These are phyloP conservation scores for Populus davidiana DNA, from an alignment of 345 rosid genomes.

Conservation along the genomic window DNA sequence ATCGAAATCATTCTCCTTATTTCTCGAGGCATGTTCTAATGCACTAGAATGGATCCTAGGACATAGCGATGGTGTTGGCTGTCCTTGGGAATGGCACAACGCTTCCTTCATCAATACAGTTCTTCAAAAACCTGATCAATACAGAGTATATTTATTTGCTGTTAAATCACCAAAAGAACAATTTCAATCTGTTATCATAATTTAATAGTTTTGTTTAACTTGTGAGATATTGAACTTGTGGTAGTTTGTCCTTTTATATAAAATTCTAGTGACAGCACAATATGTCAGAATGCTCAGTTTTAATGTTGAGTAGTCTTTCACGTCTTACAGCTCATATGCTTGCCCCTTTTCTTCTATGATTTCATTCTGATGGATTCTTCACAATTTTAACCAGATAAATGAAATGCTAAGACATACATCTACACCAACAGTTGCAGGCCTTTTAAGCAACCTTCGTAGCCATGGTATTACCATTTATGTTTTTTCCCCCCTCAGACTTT, in stretches of 20 bases:
- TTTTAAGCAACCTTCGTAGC: constrained; percentile 70
- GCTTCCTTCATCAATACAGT: neutral
- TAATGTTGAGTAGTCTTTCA: neutral
- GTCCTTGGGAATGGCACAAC: neutral
- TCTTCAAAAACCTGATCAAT: neutral
- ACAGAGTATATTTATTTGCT: neutral
- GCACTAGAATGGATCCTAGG: neutral
- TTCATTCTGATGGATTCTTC: constrained; percentile 13
- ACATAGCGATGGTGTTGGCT: neutral
- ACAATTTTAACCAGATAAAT: constrained; percentile 47
- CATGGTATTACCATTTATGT: constrained; percentile 45
- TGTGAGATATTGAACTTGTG: neutral
- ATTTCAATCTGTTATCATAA: too few species aligned
- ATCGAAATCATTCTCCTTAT: neutral
- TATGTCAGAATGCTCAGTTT: neutral
- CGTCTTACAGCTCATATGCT: neutral
- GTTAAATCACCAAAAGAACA: too few species aligned
- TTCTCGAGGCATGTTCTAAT: neutral
- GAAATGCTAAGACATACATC: constrained; percentile 71
- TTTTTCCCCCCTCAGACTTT: neutral
- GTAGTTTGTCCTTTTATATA: neutral
- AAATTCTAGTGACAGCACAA: neutral
- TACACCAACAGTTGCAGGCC: constrained; percentile 52
- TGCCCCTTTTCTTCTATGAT: neutral
- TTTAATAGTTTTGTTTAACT: too few species aligned